A percentile compares a stretch with the other conserved stretches of the same genome.
Evolutionary conservation across 108 stramenopile species (phyloP).

Genomic region (Cyclotella choctawhatcheeana): DNA sequence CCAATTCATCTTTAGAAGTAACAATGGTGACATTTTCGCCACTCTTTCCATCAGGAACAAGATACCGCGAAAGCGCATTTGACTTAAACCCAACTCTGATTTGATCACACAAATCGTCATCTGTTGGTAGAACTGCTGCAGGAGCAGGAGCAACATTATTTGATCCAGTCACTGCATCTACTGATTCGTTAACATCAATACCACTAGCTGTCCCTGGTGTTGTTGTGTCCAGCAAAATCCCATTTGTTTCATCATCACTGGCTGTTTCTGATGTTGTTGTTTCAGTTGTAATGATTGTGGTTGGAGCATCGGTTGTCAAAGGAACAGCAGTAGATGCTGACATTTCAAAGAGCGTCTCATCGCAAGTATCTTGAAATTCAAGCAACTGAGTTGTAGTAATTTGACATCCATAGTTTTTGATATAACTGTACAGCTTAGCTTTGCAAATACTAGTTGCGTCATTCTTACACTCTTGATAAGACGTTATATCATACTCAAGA

Average conservation of each 20-base stretch:
- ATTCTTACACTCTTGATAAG: too few species aligned
- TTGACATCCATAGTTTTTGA: too few species aligned
- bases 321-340: neutral
- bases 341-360: too few species aligned
- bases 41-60: conserved; percentile 9
- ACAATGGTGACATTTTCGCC: conserved; percentile 6
- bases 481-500: too few species aligned
- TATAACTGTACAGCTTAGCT: too few species aligned
- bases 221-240: conserved; percentile 7
- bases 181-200: neutral
- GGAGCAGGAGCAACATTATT: neutral
- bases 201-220: neutral
- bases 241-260: neutral
- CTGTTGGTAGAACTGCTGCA: neutral
- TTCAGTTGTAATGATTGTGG: neutral
- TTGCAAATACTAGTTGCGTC: too few species aligned
- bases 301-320: neutral
- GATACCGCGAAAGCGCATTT: conserved; percentile 6
- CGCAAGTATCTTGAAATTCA: too few species aligned
- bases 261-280: neutral
- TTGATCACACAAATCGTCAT: conserved; percentile 1
- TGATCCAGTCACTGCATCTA: neutral
- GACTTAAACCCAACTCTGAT: conserved; percentile 5
- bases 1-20: conserved; percentile 13
- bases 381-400: too few species aligned